phyloP scores from a whole-genome alignment of 78 protist species.

The Emiliania huxleyi region DNA sequence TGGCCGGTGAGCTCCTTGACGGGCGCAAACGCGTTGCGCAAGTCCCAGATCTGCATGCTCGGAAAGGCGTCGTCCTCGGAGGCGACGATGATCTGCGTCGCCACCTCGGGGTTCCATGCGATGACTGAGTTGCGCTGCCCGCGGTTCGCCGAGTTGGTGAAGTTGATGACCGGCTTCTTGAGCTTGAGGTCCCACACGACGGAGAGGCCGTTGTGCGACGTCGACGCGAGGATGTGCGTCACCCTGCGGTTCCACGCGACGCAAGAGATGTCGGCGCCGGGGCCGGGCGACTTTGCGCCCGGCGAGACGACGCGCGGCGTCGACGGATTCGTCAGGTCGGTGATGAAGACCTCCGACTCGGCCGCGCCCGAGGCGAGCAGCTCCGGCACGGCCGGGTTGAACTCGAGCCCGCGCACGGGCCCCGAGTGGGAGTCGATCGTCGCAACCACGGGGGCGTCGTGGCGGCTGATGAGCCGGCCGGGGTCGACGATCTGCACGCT shows the following conservation, averaged over 20 bases:
- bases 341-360: constrained; percentile 63
- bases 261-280: constrained; percentile 60
- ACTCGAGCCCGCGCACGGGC: constrained; percentile 74
- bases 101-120: constrained; percentile 83
- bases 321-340: constrained; percentile 69
- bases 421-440: constrained; percentile 63
- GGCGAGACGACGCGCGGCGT: constrained; percentile 63
- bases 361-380: constrained; percentile 83
- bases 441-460: constrained; percentile 54
- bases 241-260: constrained; percentile 88
- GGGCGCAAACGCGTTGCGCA: constrained; percentile 78
- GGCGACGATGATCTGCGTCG: constrained; percentile 80
- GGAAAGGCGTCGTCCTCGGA: constrained; percentile 86
- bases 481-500: constrained; percentile 46
- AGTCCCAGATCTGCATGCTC: constrained; percentile 89
- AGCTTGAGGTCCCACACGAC: constrained; percentile 82
- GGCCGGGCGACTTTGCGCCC: constrained; percentile 41
- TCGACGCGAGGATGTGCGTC: constrained; percentile 73
- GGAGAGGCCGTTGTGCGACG: constrained; percentile 66
- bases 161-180: constrained; percentile 63
- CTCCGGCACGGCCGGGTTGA: constrained; percentile 63
- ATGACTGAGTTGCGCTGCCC: constrained; percentile 59
- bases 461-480: background rate
- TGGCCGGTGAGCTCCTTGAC: constrained; percentile 71
- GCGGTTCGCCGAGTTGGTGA: constrained; percentile 53